A percentile compares a stretch with the other conserved stretches of the same genome.
Evolutionary conservation across 1,284 basidiomycete genomes (phyloP).

Genomic region (Salmacisia buchloeana): DNA sequence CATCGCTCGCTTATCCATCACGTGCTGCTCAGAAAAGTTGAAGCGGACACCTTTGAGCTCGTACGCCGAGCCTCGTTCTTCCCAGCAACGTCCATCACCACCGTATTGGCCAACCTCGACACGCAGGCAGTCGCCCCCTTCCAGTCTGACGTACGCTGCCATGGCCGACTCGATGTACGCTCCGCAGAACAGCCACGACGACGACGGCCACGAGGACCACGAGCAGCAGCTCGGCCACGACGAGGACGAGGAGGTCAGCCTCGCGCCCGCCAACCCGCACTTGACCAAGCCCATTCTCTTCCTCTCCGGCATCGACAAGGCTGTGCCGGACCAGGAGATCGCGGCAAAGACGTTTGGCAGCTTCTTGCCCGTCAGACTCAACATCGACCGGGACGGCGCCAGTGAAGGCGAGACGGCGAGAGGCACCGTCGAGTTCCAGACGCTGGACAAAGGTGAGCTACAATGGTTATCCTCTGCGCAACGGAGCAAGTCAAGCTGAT

Average conservation of each 20-base stretch:
- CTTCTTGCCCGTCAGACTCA: conserved; percentile 31
- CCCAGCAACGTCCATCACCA: no score
- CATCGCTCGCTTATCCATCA: no score
- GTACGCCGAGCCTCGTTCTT: no score
- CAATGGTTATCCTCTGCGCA: neutral
- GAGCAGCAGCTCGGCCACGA: neutral
- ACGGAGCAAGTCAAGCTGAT: neutral
- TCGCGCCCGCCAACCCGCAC: conserved; percentile 23
- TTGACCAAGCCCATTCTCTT: conserved; percentile 28
- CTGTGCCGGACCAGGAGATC: conserved; percentile 32
- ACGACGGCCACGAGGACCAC: conserved; percentile 15
- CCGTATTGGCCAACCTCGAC: no score
- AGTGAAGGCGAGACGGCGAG: conserved; percentile 18
- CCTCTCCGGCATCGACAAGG: conserved; percentile 28
- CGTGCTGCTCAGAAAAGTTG: no score
- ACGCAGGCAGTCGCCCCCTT: neutral
- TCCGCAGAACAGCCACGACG: conserved; percentile 26
- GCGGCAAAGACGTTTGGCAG: conserved; percentile 28
- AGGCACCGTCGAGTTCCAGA: conserved; percentile 43
- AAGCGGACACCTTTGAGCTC: neutral
- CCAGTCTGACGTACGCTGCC: neutral
- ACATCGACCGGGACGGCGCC: conserved; percentile 24
- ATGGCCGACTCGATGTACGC: conserved; percentile 40
- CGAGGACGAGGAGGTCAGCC: conserved; percentile 10
- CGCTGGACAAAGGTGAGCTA: conserved; percentile 29